Conservation (phyloP, 129 eudicot genomes). For the Pulicaria dysenterica region DNA sequence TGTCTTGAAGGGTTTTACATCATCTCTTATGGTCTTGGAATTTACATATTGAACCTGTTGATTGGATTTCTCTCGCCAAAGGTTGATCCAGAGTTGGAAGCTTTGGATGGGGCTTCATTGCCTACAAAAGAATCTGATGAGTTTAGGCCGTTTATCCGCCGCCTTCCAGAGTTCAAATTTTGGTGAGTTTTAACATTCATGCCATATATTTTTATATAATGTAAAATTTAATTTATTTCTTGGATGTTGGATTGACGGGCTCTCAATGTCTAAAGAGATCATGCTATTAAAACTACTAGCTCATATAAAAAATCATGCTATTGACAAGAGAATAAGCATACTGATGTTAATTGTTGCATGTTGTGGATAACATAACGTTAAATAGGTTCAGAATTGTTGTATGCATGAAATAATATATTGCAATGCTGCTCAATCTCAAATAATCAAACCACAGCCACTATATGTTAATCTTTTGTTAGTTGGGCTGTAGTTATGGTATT, state of each 20-base stretch:
- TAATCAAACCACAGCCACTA: neutral
- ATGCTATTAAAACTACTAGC: neutral
- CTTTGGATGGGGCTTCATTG: conserved; percentile 52
- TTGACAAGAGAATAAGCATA: neutral
- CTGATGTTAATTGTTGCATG: neutral
- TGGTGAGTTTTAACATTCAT: conserved; percentile 44
- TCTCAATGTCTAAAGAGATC: neutral
- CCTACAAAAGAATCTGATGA: conserved; percentile 65
- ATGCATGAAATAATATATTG: neutral
- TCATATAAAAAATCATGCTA: neutral
- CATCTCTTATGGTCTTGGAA: conserved; percentile 63
- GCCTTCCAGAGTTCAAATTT: conserved; percentile 67
- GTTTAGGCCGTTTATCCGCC: conserved; percentile 64
- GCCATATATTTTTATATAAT: neutral
- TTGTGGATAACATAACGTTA: neutral
- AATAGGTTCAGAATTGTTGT: neutral
- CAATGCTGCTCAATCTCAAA: conserved; percentile 1
- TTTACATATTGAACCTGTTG: conserved; percentile 55
- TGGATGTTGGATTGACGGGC: conserved; percentile 11
- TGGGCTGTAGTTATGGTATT: conserved; percentile 4
- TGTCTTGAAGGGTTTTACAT: conserved; percentile 62
- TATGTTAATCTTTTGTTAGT: neutral
- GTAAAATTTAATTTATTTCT: neutral
- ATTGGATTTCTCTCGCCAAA: conserved; percentile 69
- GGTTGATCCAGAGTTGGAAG: conserved; percentile 71